Evolutionary conservation across 768 basidiomycete species (phyloP).

Genomic region (Boletus sp.): DNA sequence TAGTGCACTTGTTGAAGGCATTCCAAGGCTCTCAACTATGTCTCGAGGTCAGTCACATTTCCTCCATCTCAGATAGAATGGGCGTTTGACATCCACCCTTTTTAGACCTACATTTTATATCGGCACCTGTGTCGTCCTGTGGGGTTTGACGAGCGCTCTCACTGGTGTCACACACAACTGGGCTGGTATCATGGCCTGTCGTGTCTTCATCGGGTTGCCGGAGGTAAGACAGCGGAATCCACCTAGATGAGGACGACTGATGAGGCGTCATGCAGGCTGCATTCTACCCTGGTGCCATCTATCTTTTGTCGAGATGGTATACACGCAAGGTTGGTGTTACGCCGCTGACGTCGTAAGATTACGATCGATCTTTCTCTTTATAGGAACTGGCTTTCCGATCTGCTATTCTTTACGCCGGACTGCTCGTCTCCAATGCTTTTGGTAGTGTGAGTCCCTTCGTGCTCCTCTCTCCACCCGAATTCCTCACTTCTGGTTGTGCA

Average conservation of each 20-base stretch:
- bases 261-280: slow-evolving; percentile 39
- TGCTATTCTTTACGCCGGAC: slow-evolving; percentile 56
- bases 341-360: background rate
- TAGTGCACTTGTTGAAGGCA: background rate
- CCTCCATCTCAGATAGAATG: background rate
- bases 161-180: slow-evolving; percentile 56
- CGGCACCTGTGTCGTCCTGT: slow-evolving; percentile 54
- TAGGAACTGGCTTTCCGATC: slow-evolving; percentile 65
- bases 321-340: slow-evolving; percentile 15
- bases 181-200: no score
- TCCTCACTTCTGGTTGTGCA: background rate
- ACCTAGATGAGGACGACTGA: background rate
- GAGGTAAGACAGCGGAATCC: slow-evolving; percentile 37
- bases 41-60: slow-evolving; percentile 40
- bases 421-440: slow-evolving; percentile 64
- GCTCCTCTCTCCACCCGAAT: background rate
- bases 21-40: slow-evolving; percentile 50
- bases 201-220: slow-evolving; percentile 46
- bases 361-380: background rate
- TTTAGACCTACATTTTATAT: slow-evolving; percentile 62
- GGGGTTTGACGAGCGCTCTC: slow-evolving; percentile 62
- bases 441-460: slow-evolving; percentile 46
- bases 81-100: background rate
- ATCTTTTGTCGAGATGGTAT: slow-evolving; percentile 22
- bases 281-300: slow-evolving; percentile 43